Conservation (phyloP, 2,329 filamentous ascomycete species). For the Meredithiella fracta region DNA sequence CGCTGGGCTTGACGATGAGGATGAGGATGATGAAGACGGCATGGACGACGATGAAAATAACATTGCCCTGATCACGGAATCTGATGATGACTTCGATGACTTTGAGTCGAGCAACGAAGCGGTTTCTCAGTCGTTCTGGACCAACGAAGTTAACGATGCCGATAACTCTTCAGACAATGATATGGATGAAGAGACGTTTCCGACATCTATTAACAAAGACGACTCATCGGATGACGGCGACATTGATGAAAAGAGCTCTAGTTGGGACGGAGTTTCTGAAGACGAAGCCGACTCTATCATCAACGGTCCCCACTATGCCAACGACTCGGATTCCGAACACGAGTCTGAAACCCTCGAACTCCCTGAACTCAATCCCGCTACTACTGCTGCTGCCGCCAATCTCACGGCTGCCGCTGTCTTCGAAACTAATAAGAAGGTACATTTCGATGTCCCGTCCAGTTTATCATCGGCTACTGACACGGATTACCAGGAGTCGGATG, state of each 20-base stretch:
- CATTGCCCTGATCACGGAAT: conserved; percentile 1
- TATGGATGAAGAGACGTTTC: conserved; percentile 20
- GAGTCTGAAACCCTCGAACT: background rate
- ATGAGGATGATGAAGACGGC: conserved; percentile 23
- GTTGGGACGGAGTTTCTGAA: conserved; percentile 8
- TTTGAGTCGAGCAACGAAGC: conserved; percentile 1
- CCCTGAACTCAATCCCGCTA: background rate
- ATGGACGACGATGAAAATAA: conserved; percentile 14
- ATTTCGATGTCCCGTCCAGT: conserved; percentile 52
- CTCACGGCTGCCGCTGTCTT: conserved; percentile 20
- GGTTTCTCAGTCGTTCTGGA: background rate
- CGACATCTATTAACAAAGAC: background rate
- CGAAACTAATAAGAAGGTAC: conserved; percentile 46
- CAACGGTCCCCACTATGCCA: conserved; percentile 16
- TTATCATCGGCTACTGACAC: conserved; percentile 44
- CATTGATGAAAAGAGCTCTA: conserved; percentile 11
- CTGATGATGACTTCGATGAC: conserved; percentile 3
- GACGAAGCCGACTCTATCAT: background rate
- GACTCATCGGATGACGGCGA: conserved; percentile 10
- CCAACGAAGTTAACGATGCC: conserved; percentile 17
- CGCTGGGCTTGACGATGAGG: conserved; percentile 25
- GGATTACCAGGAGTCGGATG: no score
- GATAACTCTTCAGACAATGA: conserved; percentile 23
- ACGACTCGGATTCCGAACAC: conserved; percentile 22
- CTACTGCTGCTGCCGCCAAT: conserved; percentile 27